phyloP scores from a whole-genome alignment of 2,329 filamentous ascomycete genomes.

The Byssothecium circinans region DNA sequence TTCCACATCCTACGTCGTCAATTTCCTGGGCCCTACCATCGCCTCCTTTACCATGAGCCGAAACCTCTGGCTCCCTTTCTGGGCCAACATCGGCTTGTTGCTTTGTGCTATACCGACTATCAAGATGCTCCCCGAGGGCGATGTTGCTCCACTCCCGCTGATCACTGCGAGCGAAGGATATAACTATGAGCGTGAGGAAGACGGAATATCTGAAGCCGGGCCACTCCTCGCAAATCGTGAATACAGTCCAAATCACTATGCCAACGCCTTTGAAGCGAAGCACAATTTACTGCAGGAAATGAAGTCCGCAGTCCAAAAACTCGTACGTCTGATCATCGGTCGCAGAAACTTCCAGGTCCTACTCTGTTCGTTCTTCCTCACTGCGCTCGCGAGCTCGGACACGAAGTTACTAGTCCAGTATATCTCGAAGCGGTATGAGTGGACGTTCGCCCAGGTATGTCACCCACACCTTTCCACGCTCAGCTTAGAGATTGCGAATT shows the following conservation, averaged over 20 bases:
- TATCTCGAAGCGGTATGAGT: constrained; percentile 44
- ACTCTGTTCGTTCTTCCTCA: constrained; percentile 38
- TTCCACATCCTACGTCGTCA: constrained; percentile 38
- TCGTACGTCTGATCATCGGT: constrained; percentile 22
- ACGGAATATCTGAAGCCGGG: constrained; percentile 15
- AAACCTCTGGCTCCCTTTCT: constrained; percentile 42
- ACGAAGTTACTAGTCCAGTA: constrained; percentile 44
- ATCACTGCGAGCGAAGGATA: too few relatives aligned
- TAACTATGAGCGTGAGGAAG: background rate
- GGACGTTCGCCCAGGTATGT: constrained; percentile 38
- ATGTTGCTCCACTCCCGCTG: background rate
- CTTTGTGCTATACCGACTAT: constrained; percentile 30
- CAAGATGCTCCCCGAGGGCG: constrained; percentile 19
- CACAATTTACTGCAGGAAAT: constrained; percentile 15
- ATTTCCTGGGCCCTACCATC: constrained; percentile 39
- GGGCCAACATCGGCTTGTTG: constrained; percentile 34
- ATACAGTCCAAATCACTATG: constrained; percentile 15
- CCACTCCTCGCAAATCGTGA: constrained; percentile 24
- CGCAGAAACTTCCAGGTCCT: constrained; percentile 40
- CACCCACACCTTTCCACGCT: too few relatives aligned
- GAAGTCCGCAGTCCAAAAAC: constrained; percentile 16
- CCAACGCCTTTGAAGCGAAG: constrained; percentile 29
- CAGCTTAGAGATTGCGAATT: background rate
- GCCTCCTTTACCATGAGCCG: constrained; percentile 39
- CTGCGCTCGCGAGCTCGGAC: constrained; percentile 42